A percentile compares a stretch with the other conserved stretches of the same genome.
These are phyloP conservation scores for Nicotiana tabacum DNA, from an alignment of 257 asterid genomes.

Conservation along the genomic window DNA sequence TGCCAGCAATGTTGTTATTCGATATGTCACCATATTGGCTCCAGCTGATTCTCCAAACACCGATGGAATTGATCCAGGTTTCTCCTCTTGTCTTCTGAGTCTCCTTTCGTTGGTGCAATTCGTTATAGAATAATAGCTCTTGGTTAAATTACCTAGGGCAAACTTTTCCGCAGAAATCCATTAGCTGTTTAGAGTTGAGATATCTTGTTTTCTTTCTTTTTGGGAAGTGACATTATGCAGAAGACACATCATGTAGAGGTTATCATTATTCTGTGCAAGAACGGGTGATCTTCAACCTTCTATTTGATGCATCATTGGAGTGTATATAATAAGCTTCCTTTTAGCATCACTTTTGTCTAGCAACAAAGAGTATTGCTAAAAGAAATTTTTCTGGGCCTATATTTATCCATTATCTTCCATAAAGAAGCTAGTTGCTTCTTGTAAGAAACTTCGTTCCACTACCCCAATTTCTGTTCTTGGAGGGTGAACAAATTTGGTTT, in stretches of 20 bases:
- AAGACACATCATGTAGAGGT: background rate
- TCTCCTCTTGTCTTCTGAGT: background rate
- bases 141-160: background rate
- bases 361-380: background rate
- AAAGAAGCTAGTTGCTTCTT: background rate
- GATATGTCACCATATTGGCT: conserved; percentile 80
- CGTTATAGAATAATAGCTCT: background rate
- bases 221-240: background rate
- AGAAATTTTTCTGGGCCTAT: background rate
- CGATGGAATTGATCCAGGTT: conserved; percentile 98
- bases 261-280: background rate
- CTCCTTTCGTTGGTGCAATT: background rate
- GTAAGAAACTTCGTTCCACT: background rate
- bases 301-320: background rate
- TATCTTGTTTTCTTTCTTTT: background rate
- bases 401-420: background rate
- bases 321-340: background rate
- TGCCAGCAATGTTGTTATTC: conserved; percentile 76
- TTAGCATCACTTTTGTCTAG: background rate
- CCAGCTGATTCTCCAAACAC: conserved; percentile 96
- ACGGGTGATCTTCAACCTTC: background rate
- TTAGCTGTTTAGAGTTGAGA: background rate
- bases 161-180: background rate
- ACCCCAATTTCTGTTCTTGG: background rate
- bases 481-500: background rate